Evolutionary conservation across 768 basidiomycete species (phyloP), one percentile per base, ranked within the genome.

Genomic region (Amanita pseudoporphyria): DNA sequence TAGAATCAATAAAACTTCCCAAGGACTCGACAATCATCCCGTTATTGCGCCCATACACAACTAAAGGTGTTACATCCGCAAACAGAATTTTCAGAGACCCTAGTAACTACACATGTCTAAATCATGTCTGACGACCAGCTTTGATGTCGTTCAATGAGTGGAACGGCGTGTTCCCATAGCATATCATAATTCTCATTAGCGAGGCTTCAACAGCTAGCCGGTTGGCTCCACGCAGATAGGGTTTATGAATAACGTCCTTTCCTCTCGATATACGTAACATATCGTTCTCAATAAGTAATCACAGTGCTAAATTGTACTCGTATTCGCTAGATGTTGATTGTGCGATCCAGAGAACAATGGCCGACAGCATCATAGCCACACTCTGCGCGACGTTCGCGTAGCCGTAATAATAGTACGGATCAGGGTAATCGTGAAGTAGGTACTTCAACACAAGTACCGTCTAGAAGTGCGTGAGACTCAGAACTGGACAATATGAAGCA

Each of bases 341-440:
- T 7, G 89, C 87, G 45, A 88, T 71, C 92, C 92, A 94, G 19
- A 94, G 72, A 6, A 92, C 76, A 53, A 91, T 74, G 3, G 85
- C 79, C n/a, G 87, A 87, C 35, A 81, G 69, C 82, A 85, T 84
- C 51, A 85, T 68, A 3, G 78, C 77, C 6, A 83, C 76, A 60
- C 88, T 91, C 71, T 92, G 89, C 9, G 82, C 79, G 12, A 95
- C 87, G 62, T 88, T 89, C 37, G 88, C 87, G 54, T 87, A 84
- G 14, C 91, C 92, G 62, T 88, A 94, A 64, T 88, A 90, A 22
- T 77, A 74, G 64, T 77, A 88, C 59, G 78, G 77, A 51, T 84
- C 78, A 1, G 73, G 62, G 57, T 84, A 87, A 24, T 71, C 72
- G 9, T 76, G 70, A 14, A 93, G 64, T 54, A 88, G 62, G 60